Conservation (phyloP, 805 yeast genomes). For the Lipomyces orientalis region DNA sequence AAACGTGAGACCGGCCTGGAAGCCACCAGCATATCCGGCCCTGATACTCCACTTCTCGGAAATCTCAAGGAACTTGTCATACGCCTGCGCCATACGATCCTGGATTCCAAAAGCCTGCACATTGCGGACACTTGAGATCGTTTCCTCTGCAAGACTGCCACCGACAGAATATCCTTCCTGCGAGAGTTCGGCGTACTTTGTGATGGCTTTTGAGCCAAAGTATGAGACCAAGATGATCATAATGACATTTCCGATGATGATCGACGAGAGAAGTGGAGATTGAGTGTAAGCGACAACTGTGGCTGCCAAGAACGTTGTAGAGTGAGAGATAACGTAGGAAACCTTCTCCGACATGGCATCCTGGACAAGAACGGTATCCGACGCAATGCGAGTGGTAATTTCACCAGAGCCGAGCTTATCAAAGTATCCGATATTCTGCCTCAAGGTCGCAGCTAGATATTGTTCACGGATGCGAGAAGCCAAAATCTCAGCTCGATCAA, state of each 20-base stretch:
- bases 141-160: constrained; percentile 50
- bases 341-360: constrained; percentile 52
- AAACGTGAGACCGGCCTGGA: constrained; percentile 50
- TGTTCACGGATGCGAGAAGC: constrained; percentile 49
- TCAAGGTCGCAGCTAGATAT: constrained; percentile 47
- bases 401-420: constrained; percentile 53
- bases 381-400: constrained; percentile 51
- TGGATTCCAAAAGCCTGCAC: constrained; percentile 53
- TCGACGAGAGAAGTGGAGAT: constrained; percentile 47
- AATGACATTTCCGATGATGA: constrained; percentile 46
- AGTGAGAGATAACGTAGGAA: constrained; percentile 48
- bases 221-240: constrained; percentile 44
- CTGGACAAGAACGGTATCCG: constrained; percentile 50
- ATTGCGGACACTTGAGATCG: constrained; percentile 50
- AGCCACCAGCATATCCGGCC: constrained; percentile 43
- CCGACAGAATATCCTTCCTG: constrained; percentile 34
- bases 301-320: constrained; percentile 49
- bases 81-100: constrained; percentile 45
- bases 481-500: constrained; percentile 50
- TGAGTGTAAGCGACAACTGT: constrained; percentile 48
- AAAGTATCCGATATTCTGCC: constrained; percentile 52
- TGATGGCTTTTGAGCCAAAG: constrained; percentile 43
- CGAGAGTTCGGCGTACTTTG: constrained; percentile 28
- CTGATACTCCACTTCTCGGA: constrained; percentile 41
- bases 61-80: constrained; percentile 42